Conservation (phyloP, 164 flowering plant species). For the Berberis vulgaris region DNA sequence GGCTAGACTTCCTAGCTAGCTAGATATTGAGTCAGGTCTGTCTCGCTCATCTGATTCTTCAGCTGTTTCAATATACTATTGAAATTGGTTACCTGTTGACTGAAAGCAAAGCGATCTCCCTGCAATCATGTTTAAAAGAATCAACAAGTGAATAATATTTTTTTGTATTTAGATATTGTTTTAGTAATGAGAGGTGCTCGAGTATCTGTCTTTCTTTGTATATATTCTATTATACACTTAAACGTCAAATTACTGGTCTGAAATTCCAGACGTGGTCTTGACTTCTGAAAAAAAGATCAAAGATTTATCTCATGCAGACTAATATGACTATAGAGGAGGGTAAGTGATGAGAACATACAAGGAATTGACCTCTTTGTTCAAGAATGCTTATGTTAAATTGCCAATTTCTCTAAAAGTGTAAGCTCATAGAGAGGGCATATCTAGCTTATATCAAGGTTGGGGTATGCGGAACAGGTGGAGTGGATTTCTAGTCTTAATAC, state of each 20-base stretch:
- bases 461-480: too few relatives aligned
- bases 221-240: too few relatives aligned
- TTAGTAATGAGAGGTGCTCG: too few relatives aligned
- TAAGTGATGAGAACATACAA: conserved; percentile 18
- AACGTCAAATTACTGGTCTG: too few relatives aligned
- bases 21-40: conserved; percentile 42
- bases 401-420: too few relatives aligned
- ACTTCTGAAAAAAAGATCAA: too few relatives aligned
- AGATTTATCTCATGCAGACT: not conserved
- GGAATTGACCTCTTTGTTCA: conserved; percentile 34
- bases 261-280: too few relatives aligned
- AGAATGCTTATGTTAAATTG: conserved; percentile 10
- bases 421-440: too few relatives aligned
- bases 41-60: conserved; percentile 20
- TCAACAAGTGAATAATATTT: not conserved
- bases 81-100: conserved; percentile 34
- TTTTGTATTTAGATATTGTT: too few relatives aligned
- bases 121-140: not conserved
- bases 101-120: conserved; percentile 31
- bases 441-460: too few relatives aligned
- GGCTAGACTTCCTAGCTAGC: not conserved
- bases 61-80: conserved; percentile 17
- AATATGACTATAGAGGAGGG: not conserved
- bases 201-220: too few relatives aligned
- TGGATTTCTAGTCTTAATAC: too few relatives aligned